phyloP scores from a whole-genome alignment of 805 yeast genomes.

The Schwanniomyces pseudopolymorphus region DNA sequence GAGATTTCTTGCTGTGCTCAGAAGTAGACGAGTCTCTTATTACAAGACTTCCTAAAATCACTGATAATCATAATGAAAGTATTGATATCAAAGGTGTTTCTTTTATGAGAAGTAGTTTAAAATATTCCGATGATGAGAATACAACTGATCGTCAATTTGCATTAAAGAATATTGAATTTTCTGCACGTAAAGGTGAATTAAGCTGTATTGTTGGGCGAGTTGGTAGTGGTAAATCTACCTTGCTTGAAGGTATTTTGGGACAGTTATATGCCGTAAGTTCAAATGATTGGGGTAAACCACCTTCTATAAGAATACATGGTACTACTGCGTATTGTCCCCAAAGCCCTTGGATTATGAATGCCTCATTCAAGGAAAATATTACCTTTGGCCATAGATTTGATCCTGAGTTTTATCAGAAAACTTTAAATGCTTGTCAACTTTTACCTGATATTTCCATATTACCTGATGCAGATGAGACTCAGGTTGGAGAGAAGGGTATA shows the following conservation, averaged over 20 bases:
- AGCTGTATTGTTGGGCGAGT: slow-evolving; percentile 44
- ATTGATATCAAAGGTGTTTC: slow-evolving; percentile 28
- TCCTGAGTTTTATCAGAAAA: slow-evolving; percentile 27
- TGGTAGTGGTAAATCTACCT: slow-evolving; percentile 41
- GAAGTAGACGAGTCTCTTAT: slow-evolving; percentile 29
- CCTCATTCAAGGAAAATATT: slow-evolving; percentile 40
- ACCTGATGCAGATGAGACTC: slow-evolving; percentile 42
- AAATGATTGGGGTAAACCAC: slow-evolving; percentile 16
- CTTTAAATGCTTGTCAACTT: slow-evolving; percentile 39
- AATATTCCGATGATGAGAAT: slow-evolving; percentile 8
- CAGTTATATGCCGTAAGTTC: neutral
- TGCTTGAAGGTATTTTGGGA: slow-evolving; percentile 35
- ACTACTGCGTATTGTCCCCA: slow-evolving; percentile 41
- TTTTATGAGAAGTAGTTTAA: slow-evolving; percentile 28
- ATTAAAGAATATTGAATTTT: slow-evolving; percentile 28
- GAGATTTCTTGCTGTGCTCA: slow-evolving; percentile 29
- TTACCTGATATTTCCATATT: slow-evolving; percentile 31
- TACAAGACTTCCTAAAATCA: slow-evolving; percentile 14
- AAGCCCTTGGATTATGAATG: slow-evolving; percentile 42
- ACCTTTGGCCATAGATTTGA: slow-evolving; percentile 36
- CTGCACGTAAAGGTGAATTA: slow-evolving; percentile 36
- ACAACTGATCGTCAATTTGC: slow-evolving; percentile 22
- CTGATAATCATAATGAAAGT: slow-evolving; percentile 20
- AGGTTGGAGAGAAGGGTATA: slow-evolving; percentile 46
- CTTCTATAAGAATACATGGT: slow-evolving; percentile 25